A percentile compares a stretch with the other conserved stretches of the same genome.
These are phyloP conservation scores for Ceratocystis destructans DNA, from an alignment of 2,329 filamentous ascomycete genomes.

Conservation along the genomic window DNA sequence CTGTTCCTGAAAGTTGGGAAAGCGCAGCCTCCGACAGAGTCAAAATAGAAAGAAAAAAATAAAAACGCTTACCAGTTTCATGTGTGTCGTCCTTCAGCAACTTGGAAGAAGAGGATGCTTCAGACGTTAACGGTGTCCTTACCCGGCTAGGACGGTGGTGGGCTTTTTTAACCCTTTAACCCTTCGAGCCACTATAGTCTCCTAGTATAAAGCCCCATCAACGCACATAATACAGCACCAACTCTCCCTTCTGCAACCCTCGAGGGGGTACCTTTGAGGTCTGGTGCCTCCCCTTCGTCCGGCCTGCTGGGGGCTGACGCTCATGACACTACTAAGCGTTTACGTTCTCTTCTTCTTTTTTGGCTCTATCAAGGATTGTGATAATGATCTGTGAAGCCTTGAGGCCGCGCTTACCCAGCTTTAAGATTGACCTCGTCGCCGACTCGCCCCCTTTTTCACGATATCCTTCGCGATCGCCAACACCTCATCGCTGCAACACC, in stretches of 20 bases:
- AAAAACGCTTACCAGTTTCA: no score
- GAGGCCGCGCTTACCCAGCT: neutral
- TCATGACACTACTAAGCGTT: neutral
- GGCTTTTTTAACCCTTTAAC: no score
- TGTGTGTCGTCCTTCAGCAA: no score
- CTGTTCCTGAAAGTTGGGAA: no score
- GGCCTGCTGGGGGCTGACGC: neutral
- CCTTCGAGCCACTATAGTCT: no score
- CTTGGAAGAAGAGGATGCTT: no score
- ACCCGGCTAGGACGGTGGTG: no score
- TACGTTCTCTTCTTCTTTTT: neutral
- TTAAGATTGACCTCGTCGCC: neutral
- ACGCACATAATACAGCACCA: neutral
- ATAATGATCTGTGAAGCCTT: neutral
- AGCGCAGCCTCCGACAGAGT: no score
- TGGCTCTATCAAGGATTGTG: neutral
- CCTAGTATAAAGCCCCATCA: no score
- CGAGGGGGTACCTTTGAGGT: neutral
- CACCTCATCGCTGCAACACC: neutral
- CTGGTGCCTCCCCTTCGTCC: neutral
- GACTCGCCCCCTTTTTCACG: neutral
- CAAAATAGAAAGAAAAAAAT: no score
- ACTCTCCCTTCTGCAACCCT: neutral
- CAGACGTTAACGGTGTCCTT: no score
- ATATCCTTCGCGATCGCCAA: neutral